A percentile compares a stretch with the other conserved stretches of the same genome.
Conservation (phyloP, 2,329 filamentous ascomycete species). For the Talaromyces albobiverticillius region DNA sequence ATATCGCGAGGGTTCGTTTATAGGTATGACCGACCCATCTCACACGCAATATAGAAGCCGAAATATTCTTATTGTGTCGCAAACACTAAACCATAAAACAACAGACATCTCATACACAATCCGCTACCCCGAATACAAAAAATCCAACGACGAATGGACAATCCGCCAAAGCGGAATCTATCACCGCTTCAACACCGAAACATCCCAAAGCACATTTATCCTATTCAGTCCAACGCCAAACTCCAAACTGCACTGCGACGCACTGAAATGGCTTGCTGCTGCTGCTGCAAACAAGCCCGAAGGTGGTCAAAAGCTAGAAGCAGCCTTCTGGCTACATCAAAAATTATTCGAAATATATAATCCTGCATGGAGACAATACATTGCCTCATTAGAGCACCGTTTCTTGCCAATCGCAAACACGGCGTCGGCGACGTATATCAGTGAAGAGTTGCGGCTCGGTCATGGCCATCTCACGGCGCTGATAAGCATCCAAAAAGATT, state of each 20-base stretch:
- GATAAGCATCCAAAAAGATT: conserved; percentile 10
- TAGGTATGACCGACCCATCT: conserved; percentile 18
- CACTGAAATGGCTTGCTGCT: conserved; percentile 5
- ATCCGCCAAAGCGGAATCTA: conserved; percentile 33
- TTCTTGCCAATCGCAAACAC: conserved; percentile 22
- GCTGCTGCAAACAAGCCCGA: conserved; percentile 12
- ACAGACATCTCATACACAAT: conserved; percentile 27
- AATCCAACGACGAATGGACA: conserved; percentile 22
- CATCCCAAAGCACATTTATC: conserved; percentile 23
- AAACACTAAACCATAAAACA: no score
- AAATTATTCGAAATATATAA: conserved; percentile 28
- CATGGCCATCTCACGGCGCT: conserved; percentile 7
- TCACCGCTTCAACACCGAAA: conserved; percentile 24
- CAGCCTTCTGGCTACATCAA: conserved; percentile 26
- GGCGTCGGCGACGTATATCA: conserved; percentile 18
- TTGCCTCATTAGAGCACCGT: conserved; percentile 23
- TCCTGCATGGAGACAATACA: conserved; percentile 28
- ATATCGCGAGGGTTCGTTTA: conserved; percentile 6
- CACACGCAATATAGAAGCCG: not conserved
- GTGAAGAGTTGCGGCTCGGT: conserved; percentile 9
- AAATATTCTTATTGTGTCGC: no score
- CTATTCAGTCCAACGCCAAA: conserved; percentile 23
- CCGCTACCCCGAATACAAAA: conserved; percentile 28
- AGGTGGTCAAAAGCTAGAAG: conserved; percentile 5
- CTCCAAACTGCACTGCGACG: conserved; percentile 19